Base-by-base conservation (phyloP, 345 rosid genomes). In the Camelina sativa region DNA sequence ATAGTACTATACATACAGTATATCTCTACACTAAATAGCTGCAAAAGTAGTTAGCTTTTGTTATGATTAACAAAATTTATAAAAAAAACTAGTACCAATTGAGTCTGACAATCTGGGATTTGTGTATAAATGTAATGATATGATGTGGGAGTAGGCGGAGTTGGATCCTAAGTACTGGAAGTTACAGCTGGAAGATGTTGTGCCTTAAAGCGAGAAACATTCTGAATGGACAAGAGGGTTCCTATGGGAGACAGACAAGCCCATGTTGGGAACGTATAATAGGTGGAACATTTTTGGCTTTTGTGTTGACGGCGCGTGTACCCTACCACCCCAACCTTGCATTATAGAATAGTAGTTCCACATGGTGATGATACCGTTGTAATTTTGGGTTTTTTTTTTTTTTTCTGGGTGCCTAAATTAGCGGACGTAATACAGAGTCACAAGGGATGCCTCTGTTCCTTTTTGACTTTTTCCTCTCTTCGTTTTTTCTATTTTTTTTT, bases 121-220 rank as follows among this genome's bases (percentile, higher is more conserved):
- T 28, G 4, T 28, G 17, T 50, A 13, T 5, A 28, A 22, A 41
- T 23, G 12, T 41, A 8, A 44, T 58, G 22, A 65, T 52, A 44
- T 58, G 22, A 65, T 52, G 62, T 22, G 51, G 69, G 60, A 13
- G 17, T 46, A 63, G 80, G 62, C 76, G 68, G 80, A 77, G 57
- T 57, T 77, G 41, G 80, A 77, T 77, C 76, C 76, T 7, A 77
- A 77, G 72, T 77, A 65, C 68, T 77, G 80, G 80, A 77, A 71
- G 71, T 62, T 65, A 22, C 76, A 71, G 80, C 63, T 77, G 62
- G 80, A 71, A 58, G 80, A 77, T 30, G 4, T 25, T 28, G 61
- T 11, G 48, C 70, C 63, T 44, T 76, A 48, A 54, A 62, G 73
- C 3, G 30, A 1, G 8, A 17, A 51, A 60, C 62, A 60, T 67